phyloP scores from a whole-genome alignment of 495 filamentous ascomycete genomes.

The Aspergillus kassunensis region DNA sequence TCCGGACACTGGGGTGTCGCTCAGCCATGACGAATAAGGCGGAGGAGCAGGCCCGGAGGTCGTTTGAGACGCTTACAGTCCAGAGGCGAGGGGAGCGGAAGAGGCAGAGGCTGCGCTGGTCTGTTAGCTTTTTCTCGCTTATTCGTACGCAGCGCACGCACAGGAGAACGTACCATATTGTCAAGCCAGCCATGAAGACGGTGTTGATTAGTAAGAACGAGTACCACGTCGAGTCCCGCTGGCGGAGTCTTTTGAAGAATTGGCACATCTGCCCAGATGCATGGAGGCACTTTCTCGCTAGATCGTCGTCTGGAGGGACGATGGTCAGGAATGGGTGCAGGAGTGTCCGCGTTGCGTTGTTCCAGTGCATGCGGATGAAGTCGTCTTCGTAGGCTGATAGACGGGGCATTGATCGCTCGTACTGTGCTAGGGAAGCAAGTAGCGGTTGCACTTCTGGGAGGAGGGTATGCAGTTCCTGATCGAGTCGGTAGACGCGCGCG shows the following conservation, averaged over 20 bases:
- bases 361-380: slow-evolving; percentile 40
- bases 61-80: slow-evolving; percentile 35
- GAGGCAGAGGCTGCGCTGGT: slow-evolving; percentile 18
- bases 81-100: slow-evolving; percentile 30
- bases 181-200: slow-evolving; percentile 40
- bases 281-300: slow-evolving; percentile 27
- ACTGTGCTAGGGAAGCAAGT: slow-evolving; percentile 30
- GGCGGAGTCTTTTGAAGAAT: slow-evolving; percentile 37
- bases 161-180: slow-evolving; percentile 27
- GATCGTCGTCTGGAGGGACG: slow-evolving; percentile 26
- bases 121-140: too few species aligned
- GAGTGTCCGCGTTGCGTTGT: slow-evolving; percentile 35
- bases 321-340: slow-evolving; percentile 39
- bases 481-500: slow-evolving; percentile 37
- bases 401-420: slow-evolving; percentile 23
- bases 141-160: too few species aligned
- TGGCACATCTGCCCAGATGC: slow-evolving; percentile 42
- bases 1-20: slow-evolving; percentile 32
- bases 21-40: slow-evolving; percentile 43
- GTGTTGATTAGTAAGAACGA: slow-evolving; percentile 41
- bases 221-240: slow-evolving; percentile 35
- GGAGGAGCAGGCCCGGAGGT: slow-evolving; percentile 39
- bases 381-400: slow-evolving; percentile 28
- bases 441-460: slow-evolving; percentile 28
- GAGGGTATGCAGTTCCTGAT: slow-evolving; percentile 23